Percentiles rank a stretch among this genome's conserved stretches.
Evolutionary conservation across 345 rosid genomes (phyloP).

Genomic region (Sonneratia caseolaris): DNA sequence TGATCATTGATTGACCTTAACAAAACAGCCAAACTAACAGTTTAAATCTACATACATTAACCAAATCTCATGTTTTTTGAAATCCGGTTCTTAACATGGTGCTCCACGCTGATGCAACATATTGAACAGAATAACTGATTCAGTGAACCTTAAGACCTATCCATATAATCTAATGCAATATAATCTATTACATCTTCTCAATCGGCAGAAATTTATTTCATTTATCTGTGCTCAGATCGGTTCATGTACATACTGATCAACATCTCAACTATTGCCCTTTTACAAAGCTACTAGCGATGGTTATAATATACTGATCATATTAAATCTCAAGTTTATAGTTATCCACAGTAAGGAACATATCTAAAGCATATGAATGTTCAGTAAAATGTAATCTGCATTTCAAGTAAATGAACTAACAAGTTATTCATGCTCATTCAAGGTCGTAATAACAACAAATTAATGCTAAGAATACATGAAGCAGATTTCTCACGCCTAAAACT

Average conservation of each 20-base stretch:
- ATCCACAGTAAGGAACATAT: not conserved
- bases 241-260: not conserved
- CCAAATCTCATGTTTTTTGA: not conserved
- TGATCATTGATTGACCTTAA: not conserved
- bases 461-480: not conserved
- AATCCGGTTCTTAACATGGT: not conserved
- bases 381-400: not conserved
- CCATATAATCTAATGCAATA: not conserved
- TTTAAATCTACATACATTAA: not conserved
- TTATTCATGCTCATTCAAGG: not conserved
- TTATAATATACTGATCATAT: not conserved
- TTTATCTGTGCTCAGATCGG: not conserved
- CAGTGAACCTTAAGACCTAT: not conserved
- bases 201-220: no score
- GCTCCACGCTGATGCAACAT: not conserved
- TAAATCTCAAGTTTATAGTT: not conserved
- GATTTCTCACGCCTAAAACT: not conserved
- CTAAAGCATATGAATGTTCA: not conserved
- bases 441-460: not conserved
- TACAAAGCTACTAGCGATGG: not conserved
- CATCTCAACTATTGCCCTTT: no score
- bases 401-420: not conserved
- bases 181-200: not conserved
- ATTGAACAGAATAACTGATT: not conserved
- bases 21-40: not conserved